A percentile compares a stretch with the other conserved stretches of the same genome.
Conservation (phyloP, 805 yeast species). For the Maudiozyma barnettii region DNA sequence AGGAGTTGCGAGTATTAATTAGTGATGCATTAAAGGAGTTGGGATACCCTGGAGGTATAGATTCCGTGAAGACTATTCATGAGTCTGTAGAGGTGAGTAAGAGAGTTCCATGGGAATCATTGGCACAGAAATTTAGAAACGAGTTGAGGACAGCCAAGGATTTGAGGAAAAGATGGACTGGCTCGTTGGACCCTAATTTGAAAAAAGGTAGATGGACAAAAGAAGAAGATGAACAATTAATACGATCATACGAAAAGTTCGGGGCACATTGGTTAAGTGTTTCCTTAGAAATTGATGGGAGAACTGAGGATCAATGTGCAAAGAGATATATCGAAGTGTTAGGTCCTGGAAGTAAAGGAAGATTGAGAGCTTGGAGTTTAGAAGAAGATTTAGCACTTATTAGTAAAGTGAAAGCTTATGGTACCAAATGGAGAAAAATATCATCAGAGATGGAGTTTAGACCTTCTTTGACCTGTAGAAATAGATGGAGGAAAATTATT, state of each 20-base stretch:
- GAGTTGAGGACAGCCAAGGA: slow-evolving; percentile 63
- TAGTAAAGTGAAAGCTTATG: slow-evolving; percentile 56
- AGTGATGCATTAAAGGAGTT: slow-evolving; percentile 27
- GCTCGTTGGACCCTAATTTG: slow-evolving; percentile 73
- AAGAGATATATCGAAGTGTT: slow-evolving; percentile 82
- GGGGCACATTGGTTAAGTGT: slow-evolving; percentile 88
- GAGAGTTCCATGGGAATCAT: slow-evolving; percentile 51
- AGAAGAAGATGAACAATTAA: slow-evolving; percentile 61
- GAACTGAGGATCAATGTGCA: slow-evolving; percentile 94
- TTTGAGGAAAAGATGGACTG: slow-evolving; percentile 80
- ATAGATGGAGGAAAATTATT: slow-evolving; percentile 83
- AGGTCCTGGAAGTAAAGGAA: slow-evolving; percentile 68
- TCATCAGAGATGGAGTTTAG: slow-evolving; percentile 63
- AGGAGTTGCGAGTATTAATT: slow-evolving; percentile 37
- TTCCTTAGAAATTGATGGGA: slow-evolving; percentile 62
- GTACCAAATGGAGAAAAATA: slow-evolving; percentile 85
- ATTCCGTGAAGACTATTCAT: slow-evolving; percentile 20
- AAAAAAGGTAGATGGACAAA: slow-evolving; percentile 81
- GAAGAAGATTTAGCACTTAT: slow-evolving; percentile 69
- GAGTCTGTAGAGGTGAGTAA: slow-evolving; percentile 26
- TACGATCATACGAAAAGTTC: slow-evolving; percentile 52
- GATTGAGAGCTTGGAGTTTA: slow-evolving; percentile 69
- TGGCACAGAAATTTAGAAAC: slow-evolving; percentile 38
- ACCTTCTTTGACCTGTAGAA: slow-evolving; percentile 83
- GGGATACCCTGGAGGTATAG: slow-evolving; percentile 31